Evolutionary conservation across 345 rosid genomes (phyloP), one percentile per base, ranked within the genome.

Genomic region (Moringa oleifera): DNA sequence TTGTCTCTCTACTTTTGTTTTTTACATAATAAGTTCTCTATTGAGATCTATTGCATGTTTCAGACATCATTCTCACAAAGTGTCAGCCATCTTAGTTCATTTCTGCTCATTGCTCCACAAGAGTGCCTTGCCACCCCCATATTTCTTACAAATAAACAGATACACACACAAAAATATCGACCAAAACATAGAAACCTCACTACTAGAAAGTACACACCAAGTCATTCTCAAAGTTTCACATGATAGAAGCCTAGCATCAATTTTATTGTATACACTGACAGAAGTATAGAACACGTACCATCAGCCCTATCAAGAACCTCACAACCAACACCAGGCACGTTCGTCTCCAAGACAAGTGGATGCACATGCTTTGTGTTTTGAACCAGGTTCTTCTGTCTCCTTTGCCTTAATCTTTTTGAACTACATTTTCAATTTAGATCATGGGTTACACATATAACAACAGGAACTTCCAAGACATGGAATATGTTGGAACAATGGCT

Each of bases 331-430:
- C 65, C 45, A 20, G 63, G 73, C 58, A 71, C 66, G 75, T 73
- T 79, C 13, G 86, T 66, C 68, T 78, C 82, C 60, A 80, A 72
- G 66, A 72, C 76, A 45, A 81, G 81, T 28, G 88, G 86, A 68
- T 82, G 75, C 52, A 70, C 86, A 71, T 89, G 81, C 75, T 75
- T 87, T 69, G 82, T 64, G 73, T 77, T 81, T 68, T 70, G 93
- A 71, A 80, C 72, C 65, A 73, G 74, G 62, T 62, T 77, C 73
- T 69, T 82, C 7, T 68, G 74, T 75, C 86, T 79, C 69, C 80
- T 89, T 64, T 79, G 81, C 66, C 83, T 85, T 57, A 66, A 70
- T 70, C 81, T 82, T 74, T 86, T 89, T 65, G 95, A 87, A 67
- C 99, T 95, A 80, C 55, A 60, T 25, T 62, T 51, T 62, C 9